phyloP scores from a whole-genome alignment of 768 basidiomycete genomes.

The Boletus edulis region DNA sequence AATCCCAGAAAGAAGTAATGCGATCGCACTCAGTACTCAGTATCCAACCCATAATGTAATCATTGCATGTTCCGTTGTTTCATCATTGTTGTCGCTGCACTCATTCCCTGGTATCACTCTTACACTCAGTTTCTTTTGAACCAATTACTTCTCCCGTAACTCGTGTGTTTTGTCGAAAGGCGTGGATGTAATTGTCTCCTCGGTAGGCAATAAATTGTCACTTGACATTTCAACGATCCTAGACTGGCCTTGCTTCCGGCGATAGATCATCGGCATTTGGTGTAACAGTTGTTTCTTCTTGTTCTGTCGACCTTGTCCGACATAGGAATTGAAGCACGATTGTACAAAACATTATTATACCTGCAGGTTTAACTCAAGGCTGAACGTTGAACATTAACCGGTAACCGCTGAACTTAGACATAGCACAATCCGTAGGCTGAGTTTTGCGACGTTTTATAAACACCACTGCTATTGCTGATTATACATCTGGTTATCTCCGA shows the following conservation, averaged over 20 bases:
- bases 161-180: conserved; percentile 7
- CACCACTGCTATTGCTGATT: not conserved
- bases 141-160: conserved; percentile 2
- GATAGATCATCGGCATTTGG: no score
- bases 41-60: conserved; percentile 11
- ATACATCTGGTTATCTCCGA: not conserved
- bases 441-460: not conserved
- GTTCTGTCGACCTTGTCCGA: no score
- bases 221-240: no score
- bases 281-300: no score
- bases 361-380: no score
- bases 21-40: conserved; percentile 1
- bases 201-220: conserved; percentile 5
- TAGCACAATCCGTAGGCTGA: no score
- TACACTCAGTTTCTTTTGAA: conserved; percentile 10
- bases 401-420: no score
- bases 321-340: no score
- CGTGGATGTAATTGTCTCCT: conserved; percentile 6
- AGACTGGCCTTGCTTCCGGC: no score
- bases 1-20: conserved; percentile 44
- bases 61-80: conserved; percentile 21
- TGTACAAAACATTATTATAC: no score
- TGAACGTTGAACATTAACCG: no score
- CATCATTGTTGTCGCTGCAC: conserved; percentile 21
- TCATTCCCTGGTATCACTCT: conserved; percentile 11